Percentiles rank a stretch among this genome's conserved stretches.
Evolutionary conservation across 768 basidiomycete species (phyloP).

Genomic region (Chalciporus pseudorubinellus): DNA sequence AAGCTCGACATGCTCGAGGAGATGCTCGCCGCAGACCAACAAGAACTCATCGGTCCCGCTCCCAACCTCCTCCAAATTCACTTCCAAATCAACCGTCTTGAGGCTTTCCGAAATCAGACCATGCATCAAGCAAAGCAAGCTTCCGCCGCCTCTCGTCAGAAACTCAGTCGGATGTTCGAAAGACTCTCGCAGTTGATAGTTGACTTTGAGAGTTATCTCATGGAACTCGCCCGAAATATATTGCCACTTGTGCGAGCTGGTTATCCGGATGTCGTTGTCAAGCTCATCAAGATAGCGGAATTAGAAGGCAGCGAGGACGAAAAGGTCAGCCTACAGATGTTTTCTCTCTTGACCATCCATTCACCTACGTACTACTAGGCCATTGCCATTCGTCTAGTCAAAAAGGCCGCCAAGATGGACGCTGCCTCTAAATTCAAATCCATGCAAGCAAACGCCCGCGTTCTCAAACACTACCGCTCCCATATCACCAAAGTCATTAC

Average conservation of each 20-base stretch:
- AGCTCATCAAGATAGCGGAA: constrained; percentile 90
- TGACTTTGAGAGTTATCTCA: constrained; percentile 83
- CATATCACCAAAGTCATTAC: constrained; percentile 81
- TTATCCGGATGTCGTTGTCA: constrained; percentile 83
- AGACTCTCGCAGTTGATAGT: constrained; percentile 76
- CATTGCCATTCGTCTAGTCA: constrained; percentile 89
- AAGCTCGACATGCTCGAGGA: constrained; percentile 77
- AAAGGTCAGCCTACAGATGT: constrained; percentile 54
- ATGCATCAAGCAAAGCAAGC: constrained; percentile 91
- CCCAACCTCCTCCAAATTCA: constrained; percentile 89
- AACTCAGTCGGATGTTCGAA: constrained; percentile 79
- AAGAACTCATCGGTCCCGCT: constrained; percentile 81
- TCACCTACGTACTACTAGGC: constrained; percentile 50
- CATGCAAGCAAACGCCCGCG: constrained; percentile 87
- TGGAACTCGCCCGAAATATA: constrained; percentile 74
- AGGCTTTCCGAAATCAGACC: constrained; percentile 91
- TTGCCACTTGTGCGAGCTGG: constrained; percentile 77
- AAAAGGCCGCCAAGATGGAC: constrained; percentile 89
- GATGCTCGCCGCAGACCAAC: constrained; percentile 71
- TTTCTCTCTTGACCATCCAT: not conserved
- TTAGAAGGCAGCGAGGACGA: constrained; percentile 92
- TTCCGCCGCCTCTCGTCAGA: constrained; percentile 60
- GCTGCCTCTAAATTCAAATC: constrained; percentile 92
- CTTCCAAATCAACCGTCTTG: constrained; percentile 88
- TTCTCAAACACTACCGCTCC: constrained; percentile 93